Evolutionary conservation across 345 rosid species (phyloP), one percentile per base, ranked within the genome.

Genomic region (Eucalyptus fibrosa): DNA sequence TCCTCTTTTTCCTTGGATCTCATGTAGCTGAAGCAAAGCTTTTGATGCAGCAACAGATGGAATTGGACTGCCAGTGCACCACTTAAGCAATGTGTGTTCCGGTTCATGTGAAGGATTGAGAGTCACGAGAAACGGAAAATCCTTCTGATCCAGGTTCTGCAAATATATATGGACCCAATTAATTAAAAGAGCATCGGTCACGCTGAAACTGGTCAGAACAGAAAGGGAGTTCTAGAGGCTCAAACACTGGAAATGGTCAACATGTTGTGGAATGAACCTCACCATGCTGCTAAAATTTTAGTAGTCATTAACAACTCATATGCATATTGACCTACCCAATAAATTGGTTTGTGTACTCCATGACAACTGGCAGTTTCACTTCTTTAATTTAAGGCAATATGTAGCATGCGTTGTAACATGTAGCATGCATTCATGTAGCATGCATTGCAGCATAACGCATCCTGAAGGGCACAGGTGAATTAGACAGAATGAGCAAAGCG

Each of bases 41-140:
- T 92, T 97, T 80, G 94, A 92, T 86, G 99, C 98, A 44, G 97
- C 95, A 88, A 97, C 97, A 67, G 97, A 97, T 77, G 98, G 99
- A 40, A 96, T 94, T 11, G 99, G 98, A 91, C 94, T 96, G 62
- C 98, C 94, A 24, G 99, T 97, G 88, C 92, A 88, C 99, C 99
- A 97, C 92, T 95, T 93, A 55, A 96, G 94, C 86, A 96, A 90
- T 28, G 94, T 92, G 53, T 94, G 88, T 37, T 97, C 91, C 47
- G 99, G 99, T 51, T 86, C 91, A 45, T 89, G 85, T 47, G 92
- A 91, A 1, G 99, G 98, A 93, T 97, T 97, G 34, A 97, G 97
- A 13, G 99, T 97, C 88, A 95, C 94, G 2, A 97, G 95, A 92
- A 93, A 95, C 18, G 98, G 99, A 77, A 89, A 92, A 65, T 91